Conservation (phyloP, 805 yeast genomes). For the Yamadazyma endophytica region DNA sequence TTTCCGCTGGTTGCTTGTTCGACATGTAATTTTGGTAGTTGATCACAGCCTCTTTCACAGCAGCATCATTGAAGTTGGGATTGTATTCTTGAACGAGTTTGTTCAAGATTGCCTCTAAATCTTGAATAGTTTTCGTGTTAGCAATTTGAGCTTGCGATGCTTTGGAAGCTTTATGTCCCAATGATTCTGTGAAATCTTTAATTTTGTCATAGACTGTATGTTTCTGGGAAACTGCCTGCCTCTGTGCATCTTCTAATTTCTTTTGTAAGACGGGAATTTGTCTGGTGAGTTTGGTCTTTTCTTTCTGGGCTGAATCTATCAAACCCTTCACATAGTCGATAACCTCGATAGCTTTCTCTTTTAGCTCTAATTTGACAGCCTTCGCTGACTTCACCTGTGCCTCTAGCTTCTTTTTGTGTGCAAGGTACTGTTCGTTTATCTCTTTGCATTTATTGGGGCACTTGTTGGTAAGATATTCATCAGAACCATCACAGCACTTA, state of each 20-base stretch:
- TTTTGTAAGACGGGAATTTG: too few species aligned
- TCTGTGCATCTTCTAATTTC: too few species aligned
- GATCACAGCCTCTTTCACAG: conserved; percentile 70
- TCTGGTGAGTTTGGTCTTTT: too few species aligned
- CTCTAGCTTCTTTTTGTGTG: too few species aligned
- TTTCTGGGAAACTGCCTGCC: too few species aligned
- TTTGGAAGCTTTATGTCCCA: conserved; percentile 1
- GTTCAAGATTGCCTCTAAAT: conserved; percentile 45
- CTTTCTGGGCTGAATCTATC: conserved; percentile 7
- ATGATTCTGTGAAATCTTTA: background rate
- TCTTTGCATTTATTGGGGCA: conserved; percentile 59
- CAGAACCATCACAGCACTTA: conserved; percentile 91
- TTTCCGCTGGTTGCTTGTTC: conserved; percentile 20
- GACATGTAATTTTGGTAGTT: conserved; percentile 47
- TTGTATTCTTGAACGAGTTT: conserved; percentile 59
- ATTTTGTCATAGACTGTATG: background rate
- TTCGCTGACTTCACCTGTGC: too few species aligned
- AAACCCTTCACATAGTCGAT: too few species aligned
- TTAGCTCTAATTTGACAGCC: background rate
- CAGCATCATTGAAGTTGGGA: conserved; percentile 81
- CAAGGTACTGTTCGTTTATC: conserved; percentile 37
- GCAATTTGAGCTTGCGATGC: background rate
- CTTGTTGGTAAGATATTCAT: conserved; percentile 49
- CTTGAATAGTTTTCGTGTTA: conserved; percentile 13
- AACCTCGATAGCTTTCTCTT: conserved; percentile 1